Conservation (phyloP, 768 basidiomycete species). For the Pulveroboletus sp. region DNA sequence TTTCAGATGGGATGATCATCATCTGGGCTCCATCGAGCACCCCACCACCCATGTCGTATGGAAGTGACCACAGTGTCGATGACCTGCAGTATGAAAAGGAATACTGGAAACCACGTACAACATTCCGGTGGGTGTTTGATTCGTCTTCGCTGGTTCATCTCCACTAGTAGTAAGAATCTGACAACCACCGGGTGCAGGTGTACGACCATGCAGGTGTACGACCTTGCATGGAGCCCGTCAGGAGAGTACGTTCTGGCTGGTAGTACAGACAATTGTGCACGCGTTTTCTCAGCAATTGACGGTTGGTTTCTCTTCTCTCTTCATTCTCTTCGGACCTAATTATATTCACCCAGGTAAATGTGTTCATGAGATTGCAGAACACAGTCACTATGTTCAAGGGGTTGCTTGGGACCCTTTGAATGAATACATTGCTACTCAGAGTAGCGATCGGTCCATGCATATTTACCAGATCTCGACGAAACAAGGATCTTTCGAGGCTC, state of each 20-base stretch:
- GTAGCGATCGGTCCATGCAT: constrained; percentile 94
- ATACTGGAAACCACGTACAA: constrained; percentile 87
- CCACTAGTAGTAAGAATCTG: background rate
- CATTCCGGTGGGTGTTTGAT: constrained; percentile 61
- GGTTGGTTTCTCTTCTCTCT: constrained; percentile 42
- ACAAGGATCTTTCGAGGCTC: constrained; percentile 81
- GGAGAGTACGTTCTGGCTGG: constrained; percentile 95
- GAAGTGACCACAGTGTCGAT: constrained; percentile 75
- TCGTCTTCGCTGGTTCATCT: background rate
- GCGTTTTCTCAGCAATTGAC: constrained; percentile 74
- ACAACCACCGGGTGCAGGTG: constrained; percentile 51
- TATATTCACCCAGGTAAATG: constrained; percentile 61
- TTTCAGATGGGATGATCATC: constrained; percentile 91
- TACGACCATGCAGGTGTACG: constrained; percentile 95
- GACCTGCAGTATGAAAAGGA: constrained; percentile 91
- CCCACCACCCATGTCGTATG: constrained; percentile 70
- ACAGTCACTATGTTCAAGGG: constrained; percentile 96
- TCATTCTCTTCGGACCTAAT: background rate
- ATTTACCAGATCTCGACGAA: constrained; percentile 82
- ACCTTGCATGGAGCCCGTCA: constrained; percentile 95
- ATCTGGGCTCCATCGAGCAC: constrained; percentile 87
- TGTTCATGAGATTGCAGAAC: constrained; percentile 88
- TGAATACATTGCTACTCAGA: constrained; percentile 96
- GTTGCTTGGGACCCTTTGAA: constrained; percentile 99
- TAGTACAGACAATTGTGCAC: constrained; percentile 92